Evolutionary conservation across 1,284 basidiomycete species (phyloP).

Genomic region (Cerioporus squamosus): DNA sequence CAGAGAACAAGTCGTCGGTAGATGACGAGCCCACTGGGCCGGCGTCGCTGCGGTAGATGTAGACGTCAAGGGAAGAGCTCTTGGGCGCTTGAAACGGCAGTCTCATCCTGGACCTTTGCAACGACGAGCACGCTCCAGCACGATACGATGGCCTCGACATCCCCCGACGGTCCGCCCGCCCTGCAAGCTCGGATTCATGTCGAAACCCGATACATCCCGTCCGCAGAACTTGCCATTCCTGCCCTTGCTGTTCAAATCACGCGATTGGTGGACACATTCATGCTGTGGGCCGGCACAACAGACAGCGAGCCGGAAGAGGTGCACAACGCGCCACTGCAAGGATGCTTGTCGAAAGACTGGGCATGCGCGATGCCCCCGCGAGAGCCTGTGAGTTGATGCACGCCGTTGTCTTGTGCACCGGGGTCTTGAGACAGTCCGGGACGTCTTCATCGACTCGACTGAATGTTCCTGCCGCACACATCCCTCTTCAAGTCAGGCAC

Average conservation of each 20-base stretch:
- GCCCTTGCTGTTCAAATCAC: conserved; percentile 74
- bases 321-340: conserved; percentile 51
- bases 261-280: conserved; percentile 71
- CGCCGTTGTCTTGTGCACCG: conserved; percentile 2
- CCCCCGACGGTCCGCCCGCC: neutral
- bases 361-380: conserved; percentile 79
- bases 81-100: neutral
- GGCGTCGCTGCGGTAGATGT: neutral
- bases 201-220: conserved; percentile 48
- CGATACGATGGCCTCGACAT: neutral
- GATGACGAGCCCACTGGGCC: neutral
- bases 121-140: neutral
- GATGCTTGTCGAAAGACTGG: conserved; percentile 76
- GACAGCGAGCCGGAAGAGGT: conserved; percentile 52
- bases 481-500: conserved; percentile 39
- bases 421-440: neutral
- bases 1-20: neutral
- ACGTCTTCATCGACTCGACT: conserved; percentile 11
- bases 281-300: conserved; percentile 82
- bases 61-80: neutral
- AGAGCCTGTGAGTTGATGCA: conserved; percentile 39
- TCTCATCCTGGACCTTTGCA: too few relatives aligned
- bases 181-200: conserved; percentile 32
- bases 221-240: conserved; percentile 54
- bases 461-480: conserved; percentile 15